These are phyloP conservation scores for Udeniomyces megalosporus DNA, from an alignment of 768 basidiomycete genomes.

Conservation along the genomic window DNA sequence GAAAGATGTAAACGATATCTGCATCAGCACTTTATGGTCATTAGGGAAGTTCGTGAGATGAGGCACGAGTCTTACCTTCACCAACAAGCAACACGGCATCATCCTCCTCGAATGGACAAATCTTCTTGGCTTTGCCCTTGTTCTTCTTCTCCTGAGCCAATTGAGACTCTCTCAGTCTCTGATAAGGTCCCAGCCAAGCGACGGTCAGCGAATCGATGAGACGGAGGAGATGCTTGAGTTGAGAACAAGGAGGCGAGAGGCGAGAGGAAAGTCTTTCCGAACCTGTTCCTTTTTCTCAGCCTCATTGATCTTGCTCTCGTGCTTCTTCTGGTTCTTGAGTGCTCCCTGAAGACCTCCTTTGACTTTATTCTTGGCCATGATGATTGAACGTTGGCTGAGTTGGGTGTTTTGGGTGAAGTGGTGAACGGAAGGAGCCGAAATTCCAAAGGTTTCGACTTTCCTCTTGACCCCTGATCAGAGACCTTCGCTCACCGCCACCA, in stretches of 20 bases:
- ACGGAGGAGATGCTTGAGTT: not conserved
- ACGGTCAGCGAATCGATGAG: not conserved
- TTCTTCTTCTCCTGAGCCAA: slow-evolving; percentile 1
- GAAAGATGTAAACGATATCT: not conserved
- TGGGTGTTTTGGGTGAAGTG: no score
- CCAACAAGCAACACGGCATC: slow-evolving; percentile 48
- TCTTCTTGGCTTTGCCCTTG: slow-evolving; percentile 8
- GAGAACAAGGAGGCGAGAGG: not conserved
- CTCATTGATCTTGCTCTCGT: slow-evolving; percentile 8
- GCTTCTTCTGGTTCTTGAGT: not conserved
- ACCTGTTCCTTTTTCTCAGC: slow-evolving; percentile 4
- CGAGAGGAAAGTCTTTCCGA: not conserved
- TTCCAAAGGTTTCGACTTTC: no score
- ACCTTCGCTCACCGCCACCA: no score
- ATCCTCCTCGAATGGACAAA: slow-evolving; percentile 9
- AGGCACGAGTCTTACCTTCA: slow-evolving; percentile 43
- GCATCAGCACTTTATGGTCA: no score
- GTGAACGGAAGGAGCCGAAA: no score
- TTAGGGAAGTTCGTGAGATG: not conserved
- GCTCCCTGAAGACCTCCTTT: not conserved
- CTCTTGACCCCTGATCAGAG: no score
- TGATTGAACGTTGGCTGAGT: no score
- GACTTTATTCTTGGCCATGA: not conserved
- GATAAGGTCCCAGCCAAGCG: not conserved
- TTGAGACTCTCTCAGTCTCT: not conserved